phyloP scores from a whole-genome alignment of 192 early-diverging fungal genomes.

The Coemansia sp. region DNA sequence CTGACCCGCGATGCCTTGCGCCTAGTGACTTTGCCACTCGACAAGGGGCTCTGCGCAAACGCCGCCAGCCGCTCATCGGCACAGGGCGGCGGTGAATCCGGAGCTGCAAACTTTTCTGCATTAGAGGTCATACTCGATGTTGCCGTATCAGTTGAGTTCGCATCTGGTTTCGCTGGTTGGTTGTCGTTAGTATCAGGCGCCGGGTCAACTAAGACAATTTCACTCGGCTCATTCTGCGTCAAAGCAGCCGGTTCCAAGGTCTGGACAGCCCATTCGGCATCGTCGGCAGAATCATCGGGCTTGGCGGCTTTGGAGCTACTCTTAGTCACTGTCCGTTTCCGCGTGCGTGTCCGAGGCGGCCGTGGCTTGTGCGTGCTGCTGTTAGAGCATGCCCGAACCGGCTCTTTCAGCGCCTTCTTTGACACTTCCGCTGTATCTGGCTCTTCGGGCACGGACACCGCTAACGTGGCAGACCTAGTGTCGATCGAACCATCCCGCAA shows the following conservation, averaged over 20 bases:
- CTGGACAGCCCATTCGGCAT: too few relatives aligned
- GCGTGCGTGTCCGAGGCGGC: neutral
- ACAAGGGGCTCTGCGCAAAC: constrained; percentile 15
- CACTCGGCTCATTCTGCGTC: too few relatives aligned
- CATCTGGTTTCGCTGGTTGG: too few relatives aligned
- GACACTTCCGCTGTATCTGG: neutral
- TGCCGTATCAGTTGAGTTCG: neutral
- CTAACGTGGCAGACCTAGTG: too few relatives aligned
- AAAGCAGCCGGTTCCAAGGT: too few relatives aligned
- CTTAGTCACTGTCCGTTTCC: neutral
- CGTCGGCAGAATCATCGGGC: neutral
- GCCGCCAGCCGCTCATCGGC: neutral
- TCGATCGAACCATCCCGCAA: too few relatives aligned
- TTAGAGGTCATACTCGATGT: neutral
- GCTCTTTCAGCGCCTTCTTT: neutral
- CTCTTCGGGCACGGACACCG: neutral
- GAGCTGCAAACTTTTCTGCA: neutral
- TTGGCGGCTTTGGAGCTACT: neutral
- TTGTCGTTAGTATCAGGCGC: too few relatives aligned
- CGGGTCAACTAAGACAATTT: too few relatives aligned
- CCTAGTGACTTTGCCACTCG: constrained; percentile 32
- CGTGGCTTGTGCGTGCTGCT: neutral
- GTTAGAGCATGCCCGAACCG: neutral
- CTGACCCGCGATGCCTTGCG: constrained; percentile 12
- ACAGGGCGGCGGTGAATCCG: neutral